Base-by-base conservation (phyloP, 495 filamentous ascomycete genomes). In the Durotheca rogersii region DNA sequence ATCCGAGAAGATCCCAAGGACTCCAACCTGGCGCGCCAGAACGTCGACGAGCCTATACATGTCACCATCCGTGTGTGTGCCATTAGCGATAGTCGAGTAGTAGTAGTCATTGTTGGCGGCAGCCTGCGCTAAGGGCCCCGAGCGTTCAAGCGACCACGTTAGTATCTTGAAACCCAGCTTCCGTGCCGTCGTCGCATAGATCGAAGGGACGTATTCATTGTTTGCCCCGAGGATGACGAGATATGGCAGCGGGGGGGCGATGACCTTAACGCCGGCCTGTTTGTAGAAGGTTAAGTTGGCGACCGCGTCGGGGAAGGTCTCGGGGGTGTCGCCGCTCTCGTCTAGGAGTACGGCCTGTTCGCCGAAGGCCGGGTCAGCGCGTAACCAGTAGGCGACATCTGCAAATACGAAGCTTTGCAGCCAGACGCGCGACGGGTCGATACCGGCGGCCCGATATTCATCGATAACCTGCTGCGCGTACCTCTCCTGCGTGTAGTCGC, bases 91-190 rank as follows among this genome's bases (percentile, higher is more conserved):
- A n/a, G 69, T 71, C 35, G 58, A 57, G 38, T 79, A 79, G 59
- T 82, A 85, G 53, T 81, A 84, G 36, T 63, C 60, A n/a, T 69
- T 76, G 1, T 56, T 54, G 0, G 54, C 60, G 1, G 64, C 66
- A 5, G 69, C 76, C 38, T 75, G 66, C 11, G 69, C 70, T 41
- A 84, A 56, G 45, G 74, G 77, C 0, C 76, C 79, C 1, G 76
- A 80, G 2, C 82, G 69, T 64, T 85, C 82, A 30, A 84, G 67
- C n/a, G 72, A 80, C 81, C 81, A 85, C 5, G 77, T 77, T 11
- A 84, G 71, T 35, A 84, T 71, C 30, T 81, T 74, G 19, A 85
- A 54, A 0, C 79, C 79, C 3, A 76, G 72, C 25, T 70, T 61
- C 58, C 75, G 77, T 1, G 78, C 80, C 19, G 66, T 70, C 9